A percentile compares a stretch with the other conserved stretches of the same genome.
Evolutionary conservation across 805 yeast genomes (phyloP).

Genomic region (Metschnikowia corniflorae): DNA sequence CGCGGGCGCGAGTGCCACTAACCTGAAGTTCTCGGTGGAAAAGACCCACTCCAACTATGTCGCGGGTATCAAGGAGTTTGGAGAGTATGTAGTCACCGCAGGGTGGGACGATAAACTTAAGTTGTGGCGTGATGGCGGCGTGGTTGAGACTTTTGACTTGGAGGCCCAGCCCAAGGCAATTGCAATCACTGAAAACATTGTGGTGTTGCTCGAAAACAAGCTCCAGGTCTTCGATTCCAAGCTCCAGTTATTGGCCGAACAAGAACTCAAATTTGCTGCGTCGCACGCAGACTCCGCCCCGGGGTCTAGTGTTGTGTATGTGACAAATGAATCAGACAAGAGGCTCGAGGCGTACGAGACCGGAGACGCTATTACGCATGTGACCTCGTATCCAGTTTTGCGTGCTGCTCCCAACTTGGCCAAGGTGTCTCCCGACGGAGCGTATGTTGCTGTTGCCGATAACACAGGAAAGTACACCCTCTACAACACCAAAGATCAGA

Average conservation of each 20-base stretch:
- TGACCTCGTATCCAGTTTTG: constrained; percentile 33
- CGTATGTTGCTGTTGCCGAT: constrained; percentile 80
- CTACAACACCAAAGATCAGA: constrained; percentile 51
- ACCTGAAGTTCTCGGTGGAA: constrained; percentile 21
- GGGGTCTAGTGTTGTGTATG: constrained; percentile 21
- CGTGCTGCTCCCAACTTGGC: constrained; percentile 63
- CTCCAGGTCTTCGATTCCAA: constrained; percentile 23
- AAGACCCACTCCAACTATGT: constrained; percentile 63
- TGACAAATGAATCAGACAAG: constrained; percentile 30
- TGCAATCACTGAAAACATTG: constrained; percentile 19
- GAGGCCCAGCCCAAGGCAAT: constrained; percentile 37
- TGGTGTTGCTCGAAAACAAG: constrained; percentile 31
- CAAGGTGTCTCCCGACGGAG: constrained; percentile 66
- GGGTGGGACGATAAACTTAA: constrained; percentile 89
- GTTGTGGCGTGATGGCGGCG: constrained; percentile 25
- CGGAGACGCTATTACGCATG: constrained; percentile 46
- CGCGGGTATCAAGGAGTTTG: constrained; percentile 42
- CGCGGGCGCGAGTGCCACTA: constrained; percentile 7
- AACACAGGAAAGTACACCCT: constrained; percentile 80
- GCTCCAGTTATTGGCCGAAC: constrained; percentile 13
- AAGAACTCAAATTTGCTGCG: constrained; percentile 22
- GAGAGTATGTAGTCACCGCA: constrained; percentile 41
- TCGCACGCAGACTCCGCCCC: constrained; percentile 24
- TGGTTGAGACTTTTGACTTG: constrained; percentile 15
- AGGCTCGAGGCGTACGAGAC: constrained; percentile 29